Conservation (phyloP, 176 grass and related monocot genomes). For the Raddia distichophylla region DNA sequence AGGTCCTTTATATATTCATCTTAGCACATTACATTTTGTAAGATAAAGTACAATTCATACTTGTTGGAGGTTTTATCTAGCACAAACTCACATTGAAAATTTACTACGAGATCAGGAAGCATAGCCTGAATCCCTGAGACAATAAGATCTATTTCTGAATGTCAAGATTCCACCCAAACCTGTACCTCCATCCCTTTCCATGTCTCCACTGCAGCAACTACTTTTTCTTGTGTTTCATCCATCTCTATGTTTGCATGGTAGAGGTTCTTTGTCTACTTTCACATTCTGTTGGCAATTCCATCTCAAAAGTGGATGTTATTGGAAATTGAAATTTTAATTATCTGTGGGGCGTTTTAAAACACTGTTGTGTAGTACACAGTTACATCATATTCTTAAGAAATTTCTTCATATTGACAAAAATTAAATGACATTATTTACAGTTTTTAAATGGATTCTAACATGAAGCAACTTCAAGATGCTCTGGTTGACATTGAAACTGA, state of each 20-base stretch:
- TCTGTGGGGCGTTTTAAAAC: not conserved
- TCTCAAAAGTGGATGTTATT: not conserved
- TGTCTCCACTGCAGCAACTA: not conserved
- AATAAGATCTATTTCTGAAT: not conserved
- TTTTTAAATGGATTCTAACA: conserved; percentile 64
- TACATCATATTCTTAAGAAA: not conserved
- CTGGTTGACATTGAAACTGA: conserved; percentile 78
- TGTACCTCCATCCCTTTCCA: not conserved
- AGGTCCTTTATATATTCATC: not conserved
- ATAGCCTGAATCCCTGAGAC: too few relatives aligned
- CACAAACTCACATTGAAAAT: not conserved
- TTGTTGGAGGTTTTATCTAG: not conserved
- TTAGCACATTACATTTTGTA: not conserved
- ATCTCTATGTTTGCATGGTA: not conserved
- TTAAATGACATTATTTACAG: conserved; percentile 33
- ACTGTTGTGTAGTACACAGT: not conserved
- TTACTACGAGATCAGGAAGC: not conserved
- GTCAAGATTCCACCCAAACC: not conserved
- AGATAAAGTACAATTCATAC: not conserved
- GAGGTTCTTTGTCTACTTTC: not conserved
- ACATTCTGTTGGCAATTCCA: not conserved
- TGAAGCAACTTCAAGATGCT: conserved; percentile 68
- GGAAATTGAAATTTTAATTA: not conserved
- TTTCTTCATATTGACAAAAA: not conserved
- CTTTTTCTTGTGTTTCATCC: not conserved